Percentiles rank a stretch among this genome's conserved stretches.
Evolutionary conservation across 768 basidiomycete genomes (phyloP).

Genomic region (Saitozyma podzolica): DNA sequence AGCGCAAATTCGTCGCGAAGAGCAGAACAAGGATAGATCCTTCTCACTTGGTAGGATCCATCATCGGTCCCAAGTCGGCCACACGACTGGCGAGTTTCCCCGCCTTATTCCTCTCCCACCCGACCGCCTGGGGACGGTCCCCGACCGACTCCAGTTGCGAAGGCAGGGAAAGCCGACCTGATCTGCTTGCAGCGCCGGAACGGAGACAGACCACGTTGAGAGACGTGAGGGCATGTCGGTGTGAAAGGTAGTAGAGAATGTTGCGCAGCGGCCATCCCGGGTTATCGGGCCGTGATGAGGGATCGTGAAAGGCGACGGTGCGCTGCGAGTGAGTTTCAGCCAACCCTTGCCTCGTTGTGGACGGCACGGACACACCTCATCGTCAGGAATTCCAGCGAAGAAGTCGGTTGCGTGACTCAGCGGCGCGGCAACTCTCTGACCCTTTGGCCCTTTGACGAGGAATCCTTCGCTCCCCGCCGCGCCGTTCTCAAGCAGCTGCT

Average conservation of each 20-base stretch:
- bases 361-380: slow-evolving; percentile 53
- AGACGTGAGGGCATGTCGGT: slow-evolving; percentile 57
- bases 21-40: background rate
- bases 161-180: slow-evolving; percentile 11
- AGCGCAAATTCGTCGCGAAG: background rate
- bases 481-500: background rate
- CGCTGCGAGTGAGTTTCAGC: slow-evolving; percentile 47
- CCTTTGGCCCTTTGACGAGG: slow-evolving; percentile 19
- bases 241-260: slow-evolving; percentile 75
- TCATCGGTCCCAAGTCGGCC: slow-evolving; percentile 91
- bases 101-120: slow-evolving; percentile 91
- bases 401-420: too few relatives aligned
- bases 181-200: slow-evolving; percentile 42
- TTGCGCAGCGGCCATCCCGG: slow-evolving; percentile 95
- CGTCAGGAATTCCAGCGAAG: slow-evolving; percentile 46
- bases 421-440: slow-evolving; percentile 17
- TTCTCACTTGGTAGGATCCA: slow-evolving; percentile 75
- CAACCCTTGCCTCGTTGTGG: background rate
- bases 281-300: slow-evolving; percentile 70
- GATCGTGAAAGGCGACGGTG: slow-evolving; percentile 74
- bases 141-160: background rate
- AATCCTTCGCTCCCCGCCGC: slow-evolving; percentile 11
- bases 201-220: slow-evolving; percentile 77
- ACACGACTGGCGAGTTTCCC: slow-evolving; percentile 84
- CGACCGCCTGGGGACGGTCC: slow-evolving; percentile 63